A percentile compares a stretch with the other conserved stretches of the same genome.
Conservation (phyloP, 805 yeast species). For the Starmerella vitae region DNA sequence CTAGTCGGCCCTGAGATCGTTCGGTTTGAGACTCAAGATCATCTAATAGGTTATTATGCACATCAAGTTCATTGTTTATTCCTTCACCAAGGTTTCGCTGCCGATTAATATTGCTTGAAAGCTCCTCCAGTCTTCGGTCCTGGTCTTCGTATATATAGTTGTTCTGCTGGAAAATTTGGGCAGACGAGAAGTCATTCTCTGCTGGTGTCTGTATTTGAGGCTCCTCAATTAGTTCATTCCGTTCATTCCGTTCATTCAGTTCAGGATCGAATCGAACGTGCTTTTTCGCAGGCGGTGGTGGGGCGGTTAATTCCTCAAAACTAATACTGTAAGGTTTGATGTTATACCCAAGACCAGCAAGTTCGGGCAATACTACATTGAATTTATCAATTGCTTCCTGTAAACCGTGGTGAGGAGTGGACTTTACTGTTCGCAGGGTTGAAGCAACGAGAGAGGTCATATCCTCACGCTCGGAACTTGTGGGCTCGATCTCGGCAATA, state of each 20-base stretch:
- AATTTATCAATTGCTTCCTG: background rate
- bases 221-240: background rate
- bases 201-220: background rate
- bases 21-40: conserved; percentile 31
- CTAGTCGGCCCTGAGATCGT: conserved; percentile 26
- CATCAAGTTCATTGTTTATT: conserved; percentile 29
- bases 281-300: background rate
- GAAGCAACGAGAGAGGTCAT: conserved; percentile 10
- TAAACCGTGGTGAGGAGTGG: background rate
- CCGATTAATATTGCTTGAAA: conserved; percentile 28
- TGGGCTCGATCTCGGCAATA: conserved; percentile 21
- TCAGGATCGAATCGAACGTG: background rate
- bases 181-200: background rate
- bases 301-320: background rate
- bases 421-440: conserved; percentile 2
- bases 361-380: background rate
- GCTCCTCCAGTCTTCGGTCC: conserved; percentile 28
- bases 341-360: conserved; percentile 11
- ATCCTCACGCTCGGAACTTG: conserved; percentile 18
- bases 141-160: conserved; percentile 26
- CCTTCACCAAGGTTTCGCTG: conserved; percentile 30
- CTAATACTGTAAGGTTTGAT: conserved; percentile 1
- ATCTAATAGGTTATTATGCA: conserved; percentile 28
- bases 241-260: background rate
- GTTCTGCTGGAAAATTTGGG: conserved; percentile 17